Evolutionary conservation across 129 eudicot species (phyloP), one percentile per base, ranked within the genome.

Genomic region (Ambrosia artemisiifolia): DNA sequence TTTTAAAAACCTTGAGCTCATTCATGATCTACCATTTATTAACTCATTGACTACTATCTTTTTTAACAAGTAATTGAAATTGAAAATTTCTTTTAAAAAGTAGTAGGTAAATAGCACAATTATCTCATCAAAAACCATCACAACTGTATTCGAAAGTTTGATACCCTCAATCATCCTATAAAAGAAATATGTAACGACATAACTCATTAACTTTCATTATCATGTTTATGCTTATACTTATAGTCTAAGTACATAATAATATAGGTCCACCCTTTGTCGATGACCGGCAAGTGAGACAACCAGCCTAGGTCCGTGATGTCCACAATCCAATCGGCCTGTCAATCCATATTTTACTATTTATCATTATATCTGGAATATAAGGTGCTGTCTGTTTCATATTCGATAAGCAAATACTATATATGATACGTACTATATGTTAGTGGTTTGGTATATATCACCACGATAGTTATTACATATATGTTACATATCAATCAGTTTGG

Each of bases 221-320:
- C 30, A 57, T 28, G 17, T 28, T 57, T 57, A 28, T 40, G 44
- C 44, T 0, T 57, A 28, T 33, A 28, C 12, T 11, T 20, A 28
- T 57, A 28, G 36, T 57, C 13, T 57, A 20, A 57, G 36, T 57
- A 20, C 28, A 11, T 32, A 30, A 33, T 60, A 13, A 30, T 40
- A 40, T 40, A 7, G 11, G 8, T 7, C 19, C 0, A 40, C 44
- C 36, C 20, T 65, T 28, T 65, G 70, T 16, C 14, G 17, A 43
- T 18, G 30, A 42, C 40, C 40, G 69, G 13, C 69, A 42, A 65
- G 34, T 16, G 17, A 65, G 70, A 43, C 53, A 40, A 65, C 70
- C 43, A 65, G 33, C 34, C n/a, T 43, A 43, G 32, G 53, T 65
- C 53, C 34, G 6, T 3, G 11, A 11, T 59, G 64, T 10, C 35